Conservation (phyloP, 2,329 filamentous ascomycete species). For the Pseudocercospora fuligena region DNA sequence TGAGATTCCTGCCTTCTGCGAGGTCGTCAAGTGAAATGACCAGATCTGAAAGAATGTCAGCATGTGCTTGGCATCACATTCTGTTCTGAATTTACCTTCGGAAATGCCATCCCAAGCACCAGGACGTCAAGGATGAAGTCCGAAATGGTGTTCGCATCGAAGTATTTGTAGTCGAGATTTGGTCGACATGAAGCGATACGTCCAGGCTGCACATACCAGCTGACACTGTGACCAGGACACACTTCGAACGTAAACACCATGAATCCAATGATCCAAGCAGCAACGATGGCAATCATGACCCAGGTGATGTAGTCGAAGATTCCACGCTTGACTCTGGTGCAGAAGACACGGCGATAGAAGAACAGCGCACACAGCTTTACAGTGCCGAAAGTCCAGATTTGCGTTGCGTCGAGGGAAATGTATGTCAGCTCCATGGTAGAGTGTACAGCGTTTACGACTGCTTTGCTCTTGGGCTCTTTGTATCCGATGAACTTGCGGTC, state of each 20-base stretch:
- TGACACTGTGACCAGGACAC: background rate
- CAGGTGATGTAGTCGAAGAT: constrained; percentile 8
- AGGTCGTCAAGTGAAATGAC: background rate
- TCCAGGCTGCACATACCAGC: background rate
- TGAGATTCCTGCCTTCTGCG: background rate
- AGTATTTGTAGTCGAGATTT: constrained; percentile 8
- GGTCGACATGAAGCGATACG: background rate
- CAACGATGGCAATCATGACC: constrained; percentile 5
- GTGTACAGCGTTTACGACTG: background rate
- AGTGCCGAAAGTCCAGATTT: constrained; percentile 16
- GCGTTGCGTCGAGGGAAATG: constrained; percentile 6
- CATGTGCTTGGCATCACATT: background rate
- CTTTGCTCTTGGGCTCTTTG: background rate
- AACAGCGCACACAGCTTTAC: constrained; percentile 14
- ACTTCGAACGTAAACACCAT: constrained; percentile 10
- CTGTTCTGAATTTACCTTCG: background rate
- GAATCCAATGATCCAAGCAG: constrained; percentile 13
- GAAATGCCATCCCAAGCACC: constrained; percentile 7
- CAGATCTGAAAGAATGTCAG: constrained; percentile 7
- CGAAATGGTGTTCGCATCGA: constrained; percentile 3
- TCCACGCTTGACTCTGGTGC: constrained; percentile 4
- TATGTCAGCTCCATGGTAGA: constrained; percentile 7
- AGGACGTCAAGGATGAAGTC: constrained; percentile 14
- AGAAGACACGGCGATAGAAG: constrained; percentile 18
- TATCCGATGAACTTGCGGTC: constrained; percentile 10